These are phyloP conservation scores for Diplodia seriata DNA, from an alignment of 2,329 filamentous ascomycete species.

Conservation along the genomic window DNA sequence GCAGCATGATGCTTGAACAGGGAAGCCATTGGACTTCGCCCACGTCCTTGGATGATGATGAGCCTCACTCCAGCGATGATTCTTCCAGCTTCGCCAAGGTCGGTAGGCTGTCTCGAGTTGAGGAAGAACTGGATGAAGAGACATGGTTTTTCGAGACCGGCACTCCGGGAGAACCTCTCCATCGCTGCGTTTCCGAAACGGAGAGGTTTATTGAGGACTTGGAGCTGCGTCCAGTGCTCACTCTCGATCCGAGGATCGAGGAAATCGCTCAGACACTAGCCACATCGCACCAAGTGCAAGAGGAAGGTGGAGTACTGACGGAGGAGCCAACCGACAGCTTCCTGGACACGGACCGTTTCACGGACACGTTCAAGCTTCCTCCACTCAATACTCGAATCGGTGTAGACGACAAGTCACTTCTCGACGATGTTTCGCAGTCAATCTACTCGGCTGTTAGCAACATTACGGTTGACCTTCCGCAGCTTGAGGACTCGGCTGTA, in stretches of 20 bases:
- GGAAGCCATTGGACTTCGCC: neutral
- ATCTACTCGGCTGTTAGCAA: slow-evolving; percentile 2
- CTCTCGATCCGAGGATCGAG: neutral
- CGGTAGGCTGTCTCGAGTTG: neutral
- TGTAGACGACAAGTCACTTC: neutral
- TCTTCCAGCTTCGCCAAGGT: neutral
- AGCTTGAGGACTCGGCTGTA: slow-evolving; percentile 9
- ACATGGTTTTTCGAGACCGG: neutral
- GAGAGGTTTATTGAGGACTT: slow-evolving; percentile 2
- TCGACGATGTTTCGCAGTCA: slow-evolving; percentile 3
- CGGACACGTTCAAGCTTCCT: slow-evolving; percentile 3
- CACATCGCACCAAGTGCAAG: neutral
- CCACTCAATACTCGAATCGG: slow-evolving; percentile 3
- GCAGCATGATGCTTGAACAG: neutral
- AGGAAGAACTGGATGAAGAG: neutral
- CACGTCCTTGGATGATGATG: neutral
- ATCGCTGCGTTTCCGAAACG: slow-evolving; percentile 18
- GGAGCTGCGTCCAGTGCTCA: neutral
- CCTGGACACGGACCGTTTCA: neutral
- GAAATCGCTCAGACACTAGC: slow-evolving; percentile 13
- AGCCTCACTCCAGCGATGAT: neutral
- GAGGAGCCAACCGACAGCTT: neutral
- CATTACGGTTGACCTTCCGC: slow-evolving; percentile 12
- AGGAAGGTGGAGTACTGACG: neutral
- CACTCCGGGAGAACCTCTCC: neutral